Percentiles rank a stretch among this genome's conserved stretches.
Evolutionary conservation across 768 basidiomycete species (phyloP).

Genomic region (Pleurotus sapidus): DNA sequence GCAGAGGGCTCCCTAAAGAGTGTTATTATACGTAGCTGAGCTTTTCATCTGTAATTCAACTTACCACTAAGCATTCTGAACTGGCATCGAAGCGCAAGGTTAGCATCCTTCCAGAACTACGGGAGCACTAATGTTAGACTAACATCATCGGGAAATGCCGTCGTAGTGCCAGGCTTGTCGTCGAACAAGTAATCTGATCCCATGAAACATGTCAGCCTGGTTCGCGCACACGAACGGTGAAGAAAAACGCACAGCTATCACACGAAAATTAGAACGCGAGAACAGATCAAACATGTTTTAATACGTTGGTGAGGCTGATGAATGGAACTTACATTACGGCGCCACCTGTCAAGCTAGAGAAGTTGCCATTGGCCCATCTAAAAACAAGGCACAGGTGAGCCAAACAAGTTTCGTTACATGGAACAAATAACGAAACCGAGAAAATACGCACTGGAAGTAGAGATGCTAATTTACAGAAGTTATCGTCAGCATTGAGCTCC

Average conservation of each 20-base stretch:
- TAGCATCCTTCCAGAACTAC: no score
- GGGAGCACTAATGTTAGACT: slow-evolving; percentile 13
- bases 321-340: slow-evolving; percentile 37
- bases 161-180: slow-evolving; percentile 42
- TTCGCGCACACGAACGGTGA: neutral
- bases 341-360: slow-evolving; percentile 39
- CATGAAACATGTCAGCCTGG: neutral
- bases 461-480: slow-evolving; percentile 29
- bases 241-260: slow-evolving; percentile 12
- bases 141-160: slow-evolving; percentile 54
- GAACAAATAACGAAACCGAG: neutral
- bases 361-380: slow-evolving; percentile 47
- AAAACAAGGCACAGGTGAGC: neutral
- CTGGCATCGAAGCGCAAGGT: slow-evolving; percentile 20
- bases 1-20: slow-evolving; percentile 34
- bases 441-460: slow-evolving; percentile 43
- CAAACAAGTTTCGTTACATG: slow-evolving; percentile 2
- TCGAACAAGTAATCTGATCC: slow-evolving; percentile 45
- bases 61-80: slow-evolving; percentile 53
- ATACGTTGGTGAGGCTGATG: neutral
- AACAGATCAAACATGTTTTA: neutral
- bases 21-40: neutral
- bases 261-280: neutral
- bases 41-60: slow-evolving; percentile 4
- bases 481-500: no score